Evolutionary conservation across 148 eudicot species (phyloP), one percentile per base, ranked within the genome.

Genomic region (Rhododendron molle): DNA sequence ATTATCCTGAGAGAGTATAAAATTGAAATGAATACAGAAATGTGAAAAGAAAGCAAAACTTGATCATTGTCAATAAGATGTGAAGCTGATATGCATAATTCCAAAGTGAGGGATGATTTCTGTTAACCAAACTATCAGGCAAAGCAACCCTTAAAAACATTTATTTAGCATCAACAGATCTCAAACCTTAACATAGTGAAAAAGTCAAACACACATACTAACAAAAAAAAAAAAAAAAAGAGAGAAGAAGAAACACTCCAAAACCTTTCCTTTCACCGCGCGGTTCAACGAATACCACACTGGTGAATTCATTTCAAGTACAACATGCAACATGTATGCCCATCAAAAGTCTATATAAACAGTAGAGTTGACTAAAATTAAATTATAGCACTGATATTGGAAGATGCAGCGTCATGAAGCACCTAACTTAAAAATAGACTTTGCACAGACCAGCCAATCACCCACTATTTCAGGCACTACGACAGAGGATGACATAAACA

Each of bases 1-100:
- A 71, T 85, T 79, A 82, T 95, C 98, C 99, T 96, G 88, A 84
- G 43, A 65, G 87, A 32, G 77, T 50, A 71, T 1, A 81, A 38
- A 52, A 20, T 40, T 54, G 30, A 54, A 56, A 56, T 58, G 11
- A 32, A 56, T 18, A 72, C 43, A n/a, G 23, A 54, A 32, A 36
- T 40, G 34, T 43, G 14, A 30, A 71, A 30, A 71, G 23, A 0
- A 9, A 20, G 8, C 20, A 82, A 26, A 44, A 81, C 72, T 32
- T 13, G 52, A 81, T 52, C 18, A 6, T 14, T 8, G 16, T 80
- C 79, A 81, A 85, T 23, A 60, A 81, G 62, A 54, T 54, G 16
- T 56, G 69, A 38, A 38, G 12, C 47, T 16, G 20, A 74, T 46
- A 44, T 26, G 30, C 46, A 56, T 52, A n/a, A 16, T 56, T 32